A percentile compares a stretch with the other conserved stretches of the same genome.
phyloP scores from a whole-genome alignment of 2,329 filamentous ascomycete species.

The Corinectria fuckeliana region DNA sequence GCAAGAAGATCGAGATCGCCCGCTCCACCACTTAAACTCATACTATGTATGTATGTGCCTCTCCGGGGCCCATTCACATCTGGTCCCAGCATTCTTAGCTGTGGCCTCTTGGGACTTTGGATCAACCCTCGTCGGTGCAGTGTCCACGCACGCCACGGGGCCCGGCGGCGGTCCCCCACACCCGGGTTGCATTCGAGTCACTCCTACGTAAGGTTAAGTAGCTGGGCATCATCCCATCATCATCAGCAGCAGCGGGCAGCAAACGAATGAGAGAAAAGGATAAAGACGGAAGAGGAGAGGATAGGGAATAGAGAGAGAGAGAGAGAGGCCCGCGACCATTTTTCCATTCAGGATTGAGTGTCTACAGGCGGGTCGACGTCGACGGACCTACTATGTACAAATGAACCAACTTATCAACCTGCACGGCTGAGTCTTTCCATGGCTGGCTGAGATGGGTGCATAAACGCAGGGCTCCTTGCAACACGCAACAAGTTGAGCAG shows the following conservation, averaged over 20 bases:
- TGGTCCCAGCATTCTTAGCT: background rate
- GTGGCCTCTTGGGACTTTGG: constrained; percentile 20
- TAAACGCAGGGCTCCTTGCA: constrained; percentile 16
- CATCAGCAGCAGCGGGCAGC: background rate
- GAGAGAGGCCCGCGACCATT: background rate
- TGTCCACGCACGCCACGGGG: background rate
- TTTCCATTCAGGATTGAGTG: too few species aligned
- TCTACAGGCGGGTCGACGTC: constrained; percentile 9
- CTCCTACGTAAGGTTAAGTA: too few species aligned
- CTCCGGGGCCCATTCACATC: too few species aligned
- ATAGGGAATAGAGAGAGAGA: background rate
- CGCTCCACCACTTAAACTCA: constrained; percentile 15
- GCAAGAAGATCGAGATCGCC: constrained; percentile 1
- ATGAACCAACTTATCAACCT: too few species aligned
- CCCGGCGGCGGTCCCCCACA: background rate
- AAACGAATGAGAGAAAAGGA: background rate
- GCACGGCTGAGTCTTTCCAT: constrained; percentile 6
- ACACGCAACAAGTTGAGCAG: too few species aligned
- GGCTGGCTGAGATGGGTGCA: constrained; percentile 24
- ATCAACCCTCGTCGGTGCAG: background rate
- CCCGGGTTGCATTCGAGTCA: background rate
- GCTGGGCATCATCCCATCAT: background rate
- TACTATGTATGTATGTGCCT: background rate
- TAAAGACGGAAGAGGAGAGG: background rate
- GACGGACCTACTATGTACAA: too few species aligned